phyloP scores from a whole-genome alignment of 495 filamentous ascomycete genomes.

The Aspergillus leporis region DNA sequence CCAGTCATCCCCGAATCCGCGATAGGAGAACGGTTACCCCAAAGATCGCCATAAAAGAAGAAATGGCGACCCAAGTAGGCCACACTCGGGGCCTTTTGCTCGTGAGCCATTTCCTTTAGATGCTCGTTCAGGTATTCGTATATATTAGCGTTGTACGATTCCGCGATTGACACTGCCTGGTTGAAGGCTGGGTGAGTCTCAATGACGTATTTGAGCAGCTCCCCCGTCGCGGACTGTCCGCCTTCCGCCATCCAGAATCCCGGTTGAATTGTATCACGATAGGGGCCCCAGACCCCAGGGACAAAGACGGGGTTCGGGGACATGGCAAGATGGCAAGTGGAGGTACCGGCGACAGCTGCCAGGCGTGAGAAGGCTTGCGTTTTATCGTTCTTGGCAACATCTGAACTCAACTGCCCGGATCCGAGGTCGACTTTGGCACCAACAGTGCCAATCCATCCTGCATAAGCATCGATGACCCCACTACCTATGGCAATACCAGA shows the following conservation, averaged over 20 bases:
- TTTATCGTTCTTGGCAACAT: constrained; percentile 70
- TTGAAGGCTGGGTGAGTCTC: constrained; percentile 90
- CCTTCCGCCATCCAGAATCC: constrained; percentile 96
- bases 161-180: constrained; percentile 71
- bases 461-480: constrained; percentile 97
- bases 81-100: constrained; percentile 67
- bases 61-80: constrained; percentile 87
- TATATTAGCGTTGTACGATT: constrained; percentile 77
- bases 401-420: constrained; percentile 58
- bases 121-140: constrained; percentile 94
- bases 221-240: constrained; percentile 92
- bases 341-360: constrained; percentile 94
- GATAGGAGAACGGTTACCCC: constrained; percentile 92
- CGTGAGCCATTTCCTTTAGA: constrained; percentile 70
- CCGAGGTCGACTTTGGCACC: constrained; percentile 83
- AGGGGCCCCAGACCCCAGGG: constrained; percentile 93
- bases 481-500: constrained; percentile 89
- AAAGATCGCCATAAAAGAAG: constrained; percentile 99
- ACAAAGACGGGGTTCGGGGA: constrained; percentile 88
- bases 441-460: constrained; percentile 98
- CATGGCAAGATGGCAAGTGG: constrained; percentile 96
- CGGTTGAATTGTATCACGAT: constrained; percentile 88
- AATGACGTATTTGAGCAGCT: constrained; percentile 88
- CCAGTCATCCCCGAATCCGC: constrained; percentile 91
- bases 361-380: constrained; percentile 91